Evolutionary conservation across 768 basidiomycete genomes (phyloP).

Genomic region (Fistulinella prunicolor): DNA sequence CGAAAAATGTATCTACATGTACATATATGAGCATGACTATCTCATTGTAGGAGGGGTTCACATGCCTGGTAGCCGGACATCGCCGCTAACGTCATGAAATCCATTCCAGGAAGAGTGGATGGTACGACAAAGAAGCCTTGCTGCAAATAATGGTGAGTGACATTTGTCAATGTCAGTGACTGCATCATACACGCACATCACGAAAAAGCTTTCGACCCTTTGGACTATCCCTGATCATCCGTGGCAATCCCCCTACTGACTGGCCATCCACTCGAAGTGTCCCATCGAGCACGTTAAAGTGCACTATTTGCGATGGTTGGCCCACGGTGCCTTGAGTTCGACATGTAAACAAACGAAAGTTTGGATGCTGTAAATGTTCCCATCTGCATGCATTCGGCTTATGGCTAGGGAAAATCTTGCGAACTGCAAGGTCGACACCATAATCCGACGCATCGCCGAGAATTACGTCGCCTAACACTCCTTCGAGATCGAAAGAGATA

Average conservation of each 20-base stretch:
- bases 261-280: conserved; percentile 18
- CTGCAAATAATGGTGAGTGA: not conserved
- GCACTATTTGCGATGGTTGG: not conserved
- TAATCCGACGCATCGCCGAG: not conserved
- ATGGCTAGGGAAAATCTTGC: conserved; percentile 6
- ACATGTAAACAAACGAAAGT: conserved; percentile 14
- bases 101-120: conserved; percentile 1
- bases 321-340: not conserved
- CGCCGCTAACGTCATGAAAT: conserved; percentile 9
- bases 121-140: not conserved
- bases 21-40: not conserved
- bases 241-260: conserved; percentile 7
- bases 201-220: not conserved
- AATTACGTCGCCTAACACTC: not conserved
- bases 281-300: conserved; percentile 15
- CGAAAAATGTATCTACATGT: conserved; percentile 16
- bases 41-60: not conserved
- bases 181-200: not conserved
- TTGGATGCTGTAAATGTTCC: not conserved
- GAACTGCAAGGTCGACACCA: conserved; percentile 14
- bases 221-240: not conserved
- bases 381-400: conserved; percentile 7
- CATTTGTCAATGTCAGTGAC: not conserved
- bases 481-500: conserved; percentile 20
- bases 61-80: conserved; percentile 11